Evolutionary conservation across 2,329 filamentous ascomycete species (phyloP).

Genomic region (Alternaria sp.): DNA sequence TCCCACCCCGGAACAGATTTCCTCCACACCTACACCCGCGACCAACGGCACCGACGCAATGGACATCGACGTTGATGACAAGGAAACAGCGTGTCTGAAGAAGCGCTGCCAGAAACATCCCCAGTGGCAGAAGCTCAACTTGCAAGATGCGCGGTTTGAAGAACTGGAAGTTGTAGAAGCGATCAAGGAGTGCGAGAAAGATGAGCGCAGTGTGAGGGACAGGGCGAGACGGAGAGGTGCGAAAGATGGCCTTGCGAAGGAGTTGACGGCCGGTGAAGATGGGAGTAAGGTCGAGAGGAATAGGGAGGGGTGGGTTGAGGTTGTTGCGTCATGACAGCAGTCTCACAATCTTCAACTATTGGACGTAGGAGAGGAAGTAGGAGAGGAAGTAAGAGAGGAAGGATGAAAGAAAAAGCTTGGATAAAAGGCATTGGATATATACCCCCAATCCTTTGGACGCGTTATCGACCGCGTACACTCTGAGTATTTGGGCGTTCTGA

Average conservation of each 20-base stretch:
- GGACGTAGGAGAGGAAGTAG: no score
- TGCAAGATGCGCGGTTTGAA: constrained; percentile 57
- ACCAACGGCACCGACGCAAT: constrained; percentile 8
- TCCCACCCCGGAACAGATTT: constrained; percentile 30
- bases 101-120: constrained; percentile 58
- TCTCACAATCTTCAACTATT: no score
- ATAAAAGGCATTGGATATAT: constrained; percentile 2
- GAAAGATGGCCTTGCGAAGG: constrained; percentile 41
- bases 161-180: constrained; percentile 54
- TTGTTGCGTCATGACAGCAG: constrained; percentile 18
- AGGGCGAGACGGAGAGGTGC: constrained; percentile 50
- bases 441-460: constrained; percentile 3
- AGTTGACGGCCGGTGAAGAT: constrained; percentile 35
- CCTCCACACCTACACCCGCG: constrained; percentile 12
- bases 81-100: constrained; percentile 49
- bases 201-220: constrained; percentile 55
- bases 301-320: constrained; percentile 47
- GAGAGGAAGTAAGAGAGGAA: no score
- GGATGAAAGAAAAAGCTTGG: not conserved
- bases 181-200: constrained; percentile 54
- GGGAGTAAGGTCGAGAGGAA: constrained; percentile 29
- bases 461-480: not conserved
- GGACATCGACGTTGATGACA: constrained; percentile 8
- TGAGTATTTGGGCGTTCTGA: not conserved
- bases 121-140: constrained; percentile 57